Evolutionary conservation across 2,329 filamentous ascomycete genomes (phyloP).

Genomic region (Epichloe amarillans): DNA sequence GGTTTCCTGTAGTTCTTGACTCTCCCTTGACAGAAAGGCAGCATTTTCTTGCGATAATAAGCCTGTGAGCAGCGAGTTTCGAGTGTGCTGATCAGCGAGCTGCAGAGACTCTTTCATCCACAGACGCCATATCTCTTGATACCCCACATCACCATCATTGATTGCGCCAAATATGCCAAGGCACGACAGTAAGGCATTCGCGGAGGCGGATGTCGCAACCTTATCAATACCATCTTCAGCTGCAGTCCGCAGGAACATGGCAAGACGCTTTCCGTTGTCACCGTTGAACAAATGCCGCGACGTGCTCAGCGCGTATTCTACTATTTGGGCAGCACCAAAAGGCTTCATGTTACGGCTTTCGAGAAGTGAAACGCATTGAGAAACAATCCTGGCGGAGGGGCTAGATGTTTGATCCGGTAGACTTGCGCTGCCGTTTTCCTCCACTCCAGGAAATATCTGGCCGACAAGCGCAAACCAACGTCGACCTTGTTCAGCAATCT

Average conservation of each 20-base stretch:
- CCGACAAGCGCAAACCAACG: slow-evolving; percentile 53
- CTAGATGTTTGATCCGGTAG: slow-evolving; percentile 17
- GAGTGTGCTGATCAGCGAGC: slow-evolving; percentile 11
- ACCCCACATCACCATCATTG: slow-evolving; percentile 22
- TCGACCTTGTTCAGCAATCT: slow-evolving; percentile 49
- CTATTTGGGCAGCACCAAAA: slow-evolving; percentile 36
- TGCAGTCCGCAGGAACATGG: slow-evolving; percentile 33
- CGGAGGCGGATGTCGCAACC: slow-evolving; percentile 56
- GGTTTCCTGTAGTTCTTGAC: slow-evolving; percentile 31
- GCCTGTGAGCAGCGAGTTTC: slow-evolving; percentile 23
- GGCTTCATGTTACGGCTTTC: slow-evolving; percentile 41
- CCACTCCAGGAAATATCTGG: slow-evolving; percentile 26
- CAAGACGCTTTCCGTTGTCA: slow-evolving; percentile 21
- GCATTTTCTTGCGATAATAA: slow-evolving; percentile 34
- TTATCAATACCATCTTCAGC: slow-evolving; percentile 40
- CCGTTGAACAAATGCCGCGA: slow-evolving; percentile 28
- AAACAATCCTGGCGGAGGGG: slow-evolving; percentile 19
- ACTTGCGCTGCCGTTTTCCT: slow-evolving; percentile 4
- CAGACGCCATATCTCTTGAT: slow-evolving; percentile 29
- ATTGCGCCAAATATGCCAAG: slow-evolving; percentile 43
- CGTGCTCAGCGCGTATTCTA: slow-evolving; percentile 26
- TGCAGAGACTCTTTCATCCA: slow-evolving; percentile 30
- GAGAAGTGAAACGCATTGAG: slow-evolving; percentile 28
- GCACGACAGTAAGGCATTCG: slow-evolving; percentile 49
- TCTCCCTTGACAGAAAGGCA: slow-evolving; percentile 23